Evolutionary conservation across 2,329 filamentous ascomycete species (phyloP).

Genomic region (Ophiocordyceps camponoti-saundersi): DNA sequence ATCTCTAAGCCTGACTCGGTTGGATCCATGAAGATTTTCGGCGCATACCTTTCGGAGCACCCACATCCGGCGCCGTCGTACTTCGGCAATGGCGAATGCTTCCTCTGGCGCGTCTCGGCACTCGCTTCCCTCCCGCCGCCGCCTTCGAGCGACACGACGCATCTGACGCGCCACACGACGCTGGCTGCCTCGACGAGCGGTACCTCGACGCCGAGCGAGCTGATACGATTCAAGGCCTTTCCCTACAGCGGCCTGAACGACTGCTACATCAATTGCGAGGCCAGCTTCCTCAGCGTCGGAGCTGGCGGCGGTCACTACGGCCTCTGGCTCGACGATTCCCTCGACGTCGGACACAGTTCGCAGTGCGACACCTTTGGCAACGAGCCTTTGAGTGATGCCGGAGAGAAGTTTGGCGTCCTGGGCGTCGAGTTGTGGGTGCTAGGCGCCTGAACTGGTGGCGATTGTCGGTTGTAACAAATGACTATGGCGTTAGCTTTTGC

Average conservation of each 20-base stretch:
- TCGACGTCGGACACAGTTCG: conserved; percentile 71
- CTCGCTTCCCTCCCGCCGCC: conserved; percentile 35
- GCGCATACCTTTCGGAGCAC: conserved; percentile 82
- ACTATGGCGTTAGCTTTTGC: not conserved
- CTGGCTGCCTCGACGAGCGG: conserved; percentile 9
- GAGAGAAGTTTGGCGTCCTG: conserved; percentile 76
- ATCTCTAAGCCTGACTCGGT: not conserved
- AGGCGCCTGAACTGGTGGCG: conserved; percentile 27
- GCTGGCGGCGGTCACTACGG: conserved; percentile 83
- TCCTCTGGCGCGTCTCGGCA: conserved; percentile 45
- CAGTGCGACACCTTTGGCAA: conserved; percentile 88
- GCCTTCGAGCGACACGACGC: conserved; percentile 32
- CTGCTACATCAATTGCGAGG: conserved; percentile 89
- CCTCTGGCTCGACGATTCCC: conserved; percentile 75
- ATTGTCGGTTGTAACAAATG: not conserved
- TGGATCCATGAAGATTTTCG: conserved; percentile 46
- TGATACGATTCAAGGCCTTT: conserved; percentile 91
- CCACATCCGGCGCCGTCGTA: conserved; percentile 71
- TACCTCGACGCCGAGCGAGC: conserved; percentile 32
- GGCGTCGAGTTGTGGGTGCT: conserved; percentile 92
- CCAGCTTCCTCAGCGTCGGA: conserved; percentile 69
- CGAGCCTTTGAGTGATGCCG: conserved; percentile 82
- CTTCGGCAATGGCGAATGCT: conserved; percentile 93
- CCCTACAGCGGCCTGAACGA: conserved; percentile 93
- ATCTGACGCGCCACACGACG: conserved; percentile 24